Base-by-base conservation (phyloP, 192 early-diverging fungal species). In the Mortierella antarctica region DNA sequence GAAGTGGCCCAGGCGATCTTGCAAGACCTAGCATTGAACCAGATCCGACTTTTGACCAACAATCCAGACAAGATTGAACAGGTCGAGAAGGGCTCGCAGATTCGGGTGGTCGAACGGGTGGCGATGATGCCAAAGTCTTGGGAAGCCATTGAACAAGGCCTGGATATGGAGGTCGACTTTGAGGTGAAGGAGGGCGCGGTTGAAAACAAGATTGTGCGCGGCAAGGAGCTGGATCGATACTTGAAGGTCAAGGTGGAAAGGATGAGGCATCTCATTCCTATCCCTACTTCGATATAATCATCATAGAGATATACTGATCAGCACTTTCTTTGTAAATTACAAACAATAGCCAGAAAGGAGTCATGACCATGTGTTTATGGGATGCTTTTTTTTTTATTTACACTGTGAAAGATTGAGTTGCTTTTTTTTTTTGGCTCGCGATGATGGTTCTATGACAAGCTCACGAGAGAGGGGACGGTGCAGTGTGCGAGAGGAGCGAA, bases 21-120 rank as follows among this genome's bases (percentile, higher is more conserved):
- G 13, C 81, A 85, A 6, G 97, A 99, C 70, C 85, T 99, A 44
- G 89, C 88, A 14, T 73, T 96, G 57, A 39, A 82, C 11, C 67
- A 83, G 47, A 84, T 98, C 48, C 90, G 95, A 2, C 83, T 99
- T 64, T 83, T 99, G 64, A 99, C 97, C 23, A 99, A 99, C 82
- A 99, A 99, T 73, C 93, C 95, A 0, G 94, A 97, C 81, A 99
- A 99, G 88, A 94, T 98, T 65, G 74, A 92, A 59, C 90, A 93
- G 71, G 56, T 99, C 6, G 84, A 90, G 44, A 81, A 81, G 12
- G 87, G 88, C 59, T 91, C 89, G 6, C 65, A 70, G 6, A 87
- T 98, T 50, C 86, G 88, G 42, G 88, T 99, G 9, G 87, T 90
- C 11, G 93, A 95, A 72, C 92, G 95, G 20, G 88, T 95, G 20